Conservation (phyloP, 2,329 filamentous ascomycete genomes). For the Arthroderma sp. region DNA sequence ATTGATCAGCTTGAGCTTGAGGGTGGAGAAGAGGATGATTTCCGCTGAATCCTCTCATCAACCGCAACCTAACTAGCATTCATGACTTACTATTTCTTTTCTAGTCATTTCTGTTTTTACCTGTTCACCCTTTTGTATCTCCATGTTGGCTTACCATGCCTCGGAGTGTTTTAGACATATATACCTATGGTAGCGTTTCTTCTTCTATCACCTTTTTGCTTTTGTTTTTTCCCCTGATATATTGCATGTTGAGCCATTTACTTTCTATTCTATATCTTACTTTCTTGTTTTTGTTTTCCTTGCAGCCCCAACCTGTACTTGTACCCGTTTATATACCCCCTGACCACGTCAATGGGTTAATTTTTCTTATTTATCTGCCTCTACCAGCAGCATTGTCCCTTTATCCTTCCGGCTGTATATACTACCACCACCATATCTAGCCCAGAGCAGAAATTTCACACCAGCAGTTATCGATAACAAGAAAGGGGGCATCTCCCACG, state of each 20-base stretch:
- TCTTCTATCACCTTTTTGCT: constrained; percentile 4
- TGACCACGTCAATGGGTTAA: too few species aligned
- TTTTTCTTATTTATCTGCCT: too few species aligned
- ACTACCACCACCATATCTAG: neutral
- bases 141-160: neutral
- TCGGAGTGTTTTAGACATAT: constrained; percentile 5
- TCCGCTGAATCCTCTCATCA: constrained; percentile 16
- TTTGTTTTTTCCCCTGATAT: constrained; percentile 1
- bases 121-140: neutral
- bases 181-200: constrained; percentile 6
- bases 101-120: neutral
- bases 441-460: neutral
- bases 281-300: neutral
- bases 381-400: too few species aligned
- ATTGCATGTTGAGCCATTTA: neutral
- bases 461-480: neutral
- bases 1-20: constrained; percentile 29
- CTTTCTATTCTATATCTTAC: neutral
- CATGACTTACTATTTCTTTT: neutral
- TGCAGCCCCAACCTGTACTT: neutral
- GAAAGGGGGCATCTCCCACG: neutral
- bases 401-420: neutral
- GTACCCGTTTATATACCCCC: neutral
- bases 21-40: constrained; percentile 28
- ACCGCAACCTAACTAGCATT: neutral